A percentile compares a stretch with the other conserved stretches of the same genome.
phyloP scores from a whole-genome alignment of 257 asterid species.

The Solanum lycopersicoides region DNA sequence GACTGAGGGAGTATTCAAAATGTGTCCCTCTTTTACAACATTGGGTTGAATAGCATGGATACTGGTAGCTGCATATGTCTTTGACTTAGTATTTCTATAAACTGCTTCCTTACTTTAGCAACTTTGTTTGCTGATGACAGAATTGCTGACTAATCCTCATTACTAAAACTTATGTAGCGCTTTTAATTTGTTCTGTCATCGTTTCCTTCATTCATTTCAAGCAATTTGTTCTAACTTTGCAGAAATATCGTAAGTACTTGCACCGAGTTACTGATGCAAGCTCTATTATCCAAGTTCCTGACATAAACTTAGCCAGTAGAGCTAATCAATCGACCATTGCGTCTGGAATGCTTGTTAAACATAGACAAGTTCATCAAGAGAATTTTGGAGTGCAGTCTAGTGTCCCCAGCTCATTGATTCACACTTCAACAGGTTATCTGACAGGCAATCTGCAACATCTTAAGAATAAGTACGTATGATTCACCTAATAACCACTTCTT shows the following conservation, averaged over 20 bases:
- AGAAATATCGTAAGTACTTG: background rate
- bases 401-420: background rate
- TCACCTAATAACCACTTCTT: background rate
- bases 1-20: background rate
- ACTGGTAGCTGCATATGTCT: background rate
- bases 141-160: background rate
- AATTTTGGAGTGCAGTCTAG: background rate
- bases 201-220: background rate
- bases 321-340: background rate
- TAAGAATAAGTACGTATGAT: background rate
- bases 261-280: background rate
- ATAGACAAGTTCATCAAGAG: background rate
- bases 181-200: background rate
- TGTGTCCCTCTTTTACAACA: background rate
- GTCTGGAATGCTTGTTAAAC: background rate
- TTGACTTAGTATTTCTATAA: background rate
- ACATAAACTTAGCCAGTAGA: background rate
- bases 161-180: background rate
- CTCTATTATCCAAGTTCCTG: background rate
- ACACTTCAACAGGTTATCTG: background rate
- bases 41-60: background rate
- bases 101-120: background rate
- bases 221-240: background rate
- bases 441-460: background rate
- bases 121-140: background rate